Base-by-base conservation (phyloP, 2,329 filamentous ascomycete species). In the Neofusicoccum ribis region DNA sequence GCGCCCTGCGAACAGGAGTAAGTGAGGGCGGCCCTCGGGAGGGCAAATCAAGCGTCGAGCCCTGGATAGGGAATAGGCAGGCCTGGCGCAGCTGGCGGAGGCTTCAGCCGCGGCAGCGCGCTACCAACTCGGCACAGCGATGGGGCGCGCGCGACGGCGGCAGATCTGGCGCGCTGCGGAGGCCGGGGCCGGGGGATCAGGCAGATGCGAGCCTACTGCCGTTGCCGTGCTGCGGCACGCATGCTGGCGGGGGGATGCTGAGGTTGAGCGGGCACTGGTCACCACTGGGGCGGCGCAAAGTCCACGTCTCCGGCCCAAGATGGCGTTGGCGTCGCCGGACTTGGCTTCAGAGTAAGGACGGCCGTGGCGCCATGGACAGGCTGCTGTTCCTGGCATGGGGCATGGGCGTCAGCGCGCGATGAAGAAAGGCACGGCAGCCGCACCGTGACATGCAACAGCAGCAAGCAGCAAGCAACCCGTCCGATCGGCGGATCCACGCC, bases 381-480 rank as follows among this genome's bases (percentile, higher is more conserved):
- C 31, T 59, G 44, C 63, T 65, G 52, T 59, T 65, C 63, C 52
- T 60, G 63, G 60, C 60, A 63, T 62, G 39, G 54, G 20, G 20
- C 20, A 39, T 39, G 37, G 37, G 9, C 9, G 9, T 3, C 14
- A 39, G 52, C 41, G 34, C 43, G 52, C 49, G 44, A 49, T 65
- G 52, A 60, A 59, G 63, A 65, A 65, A 65, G 52, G 52, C 52
- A 60, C 63, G 63, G 52, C 63, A 65, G 47, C 39, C 23, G 56
- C n/a, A 23, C 46, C 17, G 31, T 23, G 34, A 56, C 51, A 20
- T 39, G 37, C 31, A 31, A 31, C 27, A 31, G 27, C 27, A 31
- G 27, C 27, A 31, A 31, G 27, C 20, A 31, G 27, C 27, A 31
- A 20, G 20, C 47, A 27, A 31, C 44, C 36, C 17, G 50, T 41